These are phyloP conservation scores for Phytophthora colocasiae DNA, from an alignment of 352 stramenopile species.

Conservation along the genomic window DNA sequence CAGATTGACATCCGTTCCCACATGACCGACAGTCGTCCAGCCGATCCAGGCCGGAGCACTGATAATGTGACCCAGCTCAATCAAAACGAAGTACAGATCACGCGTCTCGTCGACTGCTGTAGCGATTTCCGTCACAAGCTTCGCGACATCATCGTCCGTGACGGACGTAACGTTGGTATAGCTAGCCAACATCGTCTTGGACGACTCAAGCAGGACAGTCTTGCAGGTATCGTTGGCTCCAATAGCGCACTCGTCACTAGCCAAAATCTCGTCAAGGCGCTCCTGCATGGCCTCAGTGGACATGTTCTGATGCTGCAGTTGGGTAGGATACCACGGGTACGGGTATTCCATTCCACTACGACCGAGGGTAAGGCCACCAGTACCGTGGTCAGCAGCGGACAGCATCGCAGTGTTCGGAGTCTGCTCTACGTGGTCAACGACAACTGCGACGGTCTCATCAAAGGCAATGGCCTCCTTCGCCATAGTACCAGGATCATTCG, in stretches of 20 bases:
- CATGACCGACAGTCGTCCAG: slow-evolving; percentile 72
- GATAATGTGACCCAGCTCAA: slow-evolving; percentile 60
- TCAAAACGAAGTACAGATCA: slow-evolving; percentile 49
- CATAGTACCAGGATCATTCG: slow-evolving; percentile 74
- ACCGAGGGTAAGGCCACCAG: slow-evolving; percentile 65
- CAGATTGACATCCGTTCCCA: slow-evolving; percentile 76
- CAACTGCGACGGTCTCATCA: slow-evolving; percentile 68
- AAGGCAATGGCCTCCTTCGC: slow-evolving; percentile 74
- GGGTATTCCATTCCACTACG: slow-evolving; percentile 36
- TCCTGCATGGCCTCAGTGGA: slow-evolving; percentile 62
- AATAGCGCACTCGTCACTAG: slow-evolving; percentile 35
- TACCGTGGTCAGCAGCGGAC: slow-evolving; percentile 70
- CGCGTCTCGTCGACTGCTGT: slow-evolving; percentile 50
- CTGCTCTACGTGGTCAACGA: slow-evolving; percentile 60
- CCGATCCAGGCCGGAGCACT: slow-evolving; percentile 49
- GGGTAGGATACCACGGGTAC: slow-evolving; percentile 62
- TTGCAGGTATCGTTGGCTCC: slow-evolving; percentile 55
- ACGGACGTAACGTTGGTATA: slow-evolving; percentile 63
- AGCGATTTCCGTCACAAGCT: slow-evolving; percentile 47
- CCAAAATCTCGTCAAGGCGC: slow-evolving; percentile 42
- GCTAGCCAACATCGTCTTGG: slow-evolving; percentile 47
- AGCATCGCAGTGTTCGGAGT: slow-evolving; percentile 62
- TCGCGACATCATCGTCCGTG: slow-evolving; percentile 32
- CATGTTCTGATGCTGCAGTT: slow-evolving; percentile 57
- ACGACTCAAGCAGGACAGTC: slow-evolving; percentile 36